These are phyloP conservation scores for Coleophoma eucalyptorum DNA, from an alignment of 2,329 filamentous ascomycete species.

Conservation along the genomic window DNA sequence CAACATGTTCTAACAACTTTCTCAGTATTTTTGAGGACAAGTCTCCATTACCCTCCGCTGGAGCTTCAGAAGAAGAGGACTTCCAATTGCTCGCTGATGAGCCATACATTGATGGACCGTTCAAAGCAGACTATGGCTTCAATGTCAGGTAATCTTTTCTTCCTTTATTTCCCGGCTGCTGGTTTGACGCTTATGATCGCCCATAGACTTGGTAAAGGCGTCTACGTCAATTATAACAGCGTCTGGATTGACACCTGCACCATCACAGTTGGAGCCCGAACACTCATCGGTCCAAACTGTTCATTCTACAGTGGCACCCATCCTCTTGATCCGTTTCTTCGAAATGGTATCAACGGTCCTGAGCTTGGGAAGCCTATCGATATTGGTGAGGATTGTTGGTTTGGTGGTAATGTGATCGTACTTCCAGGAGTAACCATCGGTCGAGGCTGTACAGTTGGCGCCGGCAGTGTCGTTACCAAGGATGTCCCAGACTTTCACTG, in stretches of 20 bases:
- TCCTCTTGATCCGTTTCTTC: conserved; percentile 69
- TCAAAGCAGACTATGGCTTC: conserved; percentile 74
- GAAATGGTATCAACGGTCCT: conserved; percentile 72
- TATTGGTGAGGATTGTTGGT: conserved; percentile 79
- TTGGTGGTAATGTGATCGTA: conserved; percentile 68
- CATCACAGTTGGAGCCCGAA: conserved; percentile 73
- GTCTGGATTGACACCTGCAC: conserved; percentile 74
- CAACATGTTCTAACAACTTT: neutral
- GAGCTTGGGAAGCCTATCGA: conserved; percentile 70
- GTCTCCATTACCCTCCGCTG: conserved; percentile 57
- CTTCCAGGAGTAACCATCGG: conserved; percentile 78
- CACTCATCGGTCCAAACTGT: conserved; percentile 75
- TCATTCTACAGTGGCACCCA: conserved; percentile 73
- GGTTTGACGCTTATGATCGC: too few relatives aligned
- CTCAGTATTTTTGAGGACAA: conserved; percentile 59
- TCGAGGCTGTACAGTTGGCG: conserved; percentile 68
- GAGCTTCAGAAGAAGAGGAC: conserved; percentile 57
- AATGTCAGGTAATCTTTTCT: conserved; percentile 52
- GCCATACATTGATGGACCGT: conserved; percentile 66
- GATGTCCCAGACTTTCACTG: conserved; percentile 61
- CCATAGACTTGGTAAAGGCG: conserved; percentile 57
- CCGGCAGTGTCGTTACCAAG: conserved; percentile 81
- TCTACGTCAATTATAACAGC: conserved; percentile 74
- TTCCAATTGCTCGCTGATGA: conserved; percentile 59
- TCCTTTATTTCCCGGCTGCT: too few relatives aligned